Conservation (phyloP, 495 filamentous ascomycete genomes). For the Aspergillus coremiiformis region DNA sequence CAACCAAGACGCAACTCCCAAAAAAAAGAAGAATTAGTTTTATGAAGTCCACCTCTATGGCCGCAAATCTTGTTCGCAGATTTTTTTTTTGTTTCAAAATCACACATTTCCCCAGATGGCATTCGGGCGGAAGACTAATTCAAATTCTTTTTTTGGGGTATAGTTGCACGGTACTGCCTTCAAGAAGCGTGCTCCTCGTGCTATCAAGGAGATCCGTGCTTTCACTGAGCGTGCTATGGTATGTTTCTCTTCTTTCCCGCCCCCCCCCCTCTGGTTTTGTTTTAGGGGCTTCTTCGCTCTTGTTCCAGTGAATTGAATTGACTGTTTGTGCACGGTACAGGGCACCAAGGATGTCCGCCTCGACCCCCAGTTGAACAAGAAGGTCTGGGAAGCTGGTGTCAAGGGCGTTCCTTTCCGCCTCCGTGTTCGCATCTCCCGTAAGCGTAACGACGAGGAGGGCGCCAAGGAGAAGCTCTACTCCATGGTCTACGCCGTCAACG, state of each 20-base stretch:
- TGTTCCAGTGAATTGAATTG: too few relatives aligned
- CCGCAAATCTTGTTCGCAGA: slow-evolving; percentile 31
- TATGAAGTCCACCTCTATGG: slow-evolving; percentile 61
- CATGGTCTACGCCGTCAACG: slow-evolving; percentile 98
- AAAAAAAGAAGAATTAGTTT: slow-evolving; percentile 55
- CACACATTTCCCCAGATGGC: slow-evolving; percentile 38
- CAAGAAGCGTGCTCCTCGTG: slow-evolving; percentile 98
- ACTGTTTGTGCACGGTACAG: slow-evolving; percentile 50
- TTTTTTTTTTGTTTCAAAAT: slow-evolving; percentile 13
- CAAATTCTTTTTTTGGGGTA: slow-evolving; percentile 34
- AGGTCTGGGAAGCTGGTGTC: slow-evolving; percentile 98
- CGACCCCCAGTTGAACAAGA: slow-evolving; percentile 99
- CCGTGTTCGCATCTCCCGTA: slow-evolving; percentile 94
- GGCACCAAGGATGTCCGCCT: slow-evolving; percentile 96
- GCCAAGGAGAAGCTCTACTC: slow-evolving; percentile 98
- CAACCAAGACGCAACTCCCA: too few relatives aligned
- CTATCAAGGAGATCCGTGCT: slow-evolving; percentile 97
- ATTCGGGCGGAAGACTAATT: slow-evolving; percentile 56
- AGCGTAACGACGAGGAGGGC: slow-evolving; percentile 99
- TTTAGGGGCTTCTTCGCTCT: too few relatives aligned
- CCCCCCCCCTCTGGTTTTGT: neutral
- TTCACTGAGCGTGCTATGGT: slow-evolving; percentile 96
- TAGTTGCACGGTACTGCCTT: slow-evolving; percentile 94
- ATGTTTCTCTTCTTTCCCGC: slow-evolving; percentile 32
- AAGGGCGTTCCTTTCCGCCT: slow-evolving; percentile 97